phyloP scores from a whole-genome alignment of 305 asterid genomes.

The Ruellia speciosa region DNA sequence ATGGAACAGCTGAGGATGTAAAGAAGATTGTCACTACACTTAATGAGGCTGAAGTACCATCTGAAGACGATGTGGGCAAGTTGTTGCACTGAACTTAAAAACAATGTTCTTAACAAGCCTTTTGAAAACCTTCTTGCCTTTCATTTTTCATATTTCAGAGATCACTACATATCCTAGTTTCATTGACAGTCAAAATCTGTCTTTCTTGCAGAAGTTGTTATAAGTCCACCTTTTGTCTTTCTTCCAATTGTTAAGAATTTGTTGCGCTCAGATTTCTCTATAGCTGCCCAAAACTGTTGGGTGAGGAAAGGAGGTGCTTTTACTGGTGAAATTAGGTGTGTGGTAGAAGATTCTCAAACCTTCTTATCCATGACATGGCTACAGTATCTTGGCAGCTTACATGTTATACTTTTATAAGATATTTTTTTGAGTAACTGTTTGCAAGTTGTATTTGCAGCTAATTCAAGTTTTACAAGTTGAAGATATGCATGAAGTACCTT shows the following conservation, averaged over 20 bases:
- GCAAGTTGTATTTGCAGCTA: no score
- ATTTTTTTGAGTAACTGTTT: no score
- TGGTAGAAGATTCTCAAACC: no score
- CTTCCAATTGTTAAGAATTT: slow-evolving; percentile 53
- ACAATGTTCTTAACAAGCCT: not conserved
- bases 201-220: slow-evolving; percentile 74
- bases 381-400: no score
- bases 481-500: no score
- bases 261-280: slow-evolving; percentile 71
- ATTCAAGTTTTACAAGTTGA: no score
- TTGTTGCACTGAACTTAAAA: not conserved
- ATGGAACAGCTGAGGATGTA: slow-evolving; percentile 79
- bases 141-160: not conserved
- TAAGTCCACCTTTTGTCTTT: slow-evolving; percentile 92
- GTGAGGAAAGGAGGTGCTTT: slow-evolving; percentile 97
- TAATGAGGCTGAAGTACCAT: slow-evolving; percentile 75
- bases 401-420: no score
- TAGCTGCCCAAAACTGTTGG: slow-evolving; percentile 98
- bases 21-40: slow-evolving; percentile 73
- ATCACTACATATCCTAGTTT: not conserved
- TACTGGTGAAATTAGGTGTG: slow-evolving; percentile 94
- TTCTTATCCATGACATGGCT: no score
- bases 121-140: not conserved
- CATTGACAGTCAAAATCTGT: not conserved
- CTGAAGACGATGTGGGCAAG: slow-evolving; percentile 88